A percentile compares a stretch with the other conserved stretches of the same genome.
These are phyloP conservation scores for Solanum infundibuliforme DNA, from an alignment of 257 asterid species.

Conservation along the genomic window DNA sequence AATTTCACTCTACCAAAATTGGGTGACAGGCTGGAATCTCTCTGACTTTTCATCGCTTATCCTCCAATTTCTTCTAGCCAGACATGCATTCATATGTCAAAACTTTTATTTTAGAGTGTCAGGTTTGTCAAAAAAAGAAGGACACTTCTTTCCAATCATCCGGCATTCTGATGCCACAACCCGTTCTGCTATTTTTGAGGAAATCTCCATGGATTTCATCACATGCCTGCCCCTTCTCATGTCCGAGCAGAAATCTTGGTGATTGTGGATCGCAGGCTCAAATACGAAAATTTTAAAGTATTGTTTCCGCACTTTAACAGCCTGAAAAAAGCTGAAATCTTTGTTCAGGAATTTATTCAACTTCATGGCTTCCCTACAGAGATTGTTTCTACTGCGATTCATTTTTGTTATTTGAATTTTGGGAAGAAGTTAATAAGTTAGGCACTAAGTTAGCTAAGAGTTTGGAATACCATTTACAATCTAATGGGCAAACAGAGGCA, in stretches of 20 bases:
- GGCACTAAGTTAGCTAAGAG: not conserved
- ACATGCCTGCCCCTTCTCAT: not conserved
- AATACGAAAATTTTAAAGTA: not conserved
- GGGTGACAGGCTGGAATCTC: not conserved
- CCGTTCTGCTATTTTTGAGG: not conserved
- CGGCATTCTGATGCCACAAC: not conserved
- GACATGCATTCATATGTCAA: not conserved
- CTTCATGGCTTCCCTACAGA: not conserved
- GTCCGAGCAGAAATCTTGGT: not conserved
- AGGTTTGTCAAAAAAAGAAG: not conserved
- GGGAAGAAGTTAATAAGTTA: not conserved
- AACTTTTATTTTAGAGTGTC: not conserved
- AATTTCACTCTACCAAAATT: not conserved
- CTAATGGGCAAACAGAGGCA: not conserved
- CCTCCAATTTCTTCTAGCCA: not conserved
- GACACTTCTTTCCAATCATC: not conserved
- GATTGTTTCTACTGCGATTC: not conserved
- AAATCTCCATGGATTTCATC: not conserved
- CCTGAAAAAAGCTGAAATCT: no score
- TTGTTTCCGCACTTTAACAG: not conserved
- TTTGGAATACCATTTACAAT: not conserved
- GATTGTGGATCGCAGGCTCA: not conserved
- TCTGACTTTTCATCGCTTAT: no score
- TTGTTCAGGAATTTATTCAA: no score
- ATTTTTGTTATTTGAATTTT: not conserved